Conservation (phyloP, 148 eudicot genomes). For the Nepenthes mirabilis region DNA sequence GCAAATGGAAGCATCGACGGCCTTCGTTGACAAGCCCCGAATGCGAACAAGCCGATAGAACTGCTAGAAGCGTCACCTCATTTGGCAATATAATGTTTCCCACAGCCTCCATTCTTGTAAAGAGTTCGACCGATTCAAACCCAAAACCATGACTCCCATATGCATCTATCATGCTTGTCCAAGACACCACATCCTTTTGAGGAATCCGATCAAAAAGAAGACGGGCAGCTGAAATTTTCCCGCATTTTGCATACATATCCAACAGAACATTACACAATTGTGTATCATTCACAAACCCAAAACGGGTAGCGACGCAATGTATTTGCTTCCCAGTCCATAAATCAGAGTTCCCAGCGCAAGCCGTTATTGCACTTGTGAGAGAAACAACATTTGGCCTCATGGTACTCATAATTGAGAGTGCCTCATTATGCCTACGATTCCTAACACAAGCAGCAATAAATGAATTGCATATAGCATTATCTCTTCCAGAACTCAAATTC, state of each 20-base stretch:
- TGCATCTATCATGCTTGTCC: constrained; percentile 35
- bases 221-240: constrained; percentile 14
- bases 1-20: constrained; percentile 12
- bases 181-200: constrained; percentile 23
- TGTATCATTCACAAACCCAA: constrained; percentile 7
- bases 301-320: constrained; percentile 24
- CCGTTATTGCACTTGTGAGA: constrained; percentile 24
- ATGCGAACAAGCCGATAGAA: constrained; percentile 33
- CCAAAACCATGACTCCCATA: constrained; percentile 29
- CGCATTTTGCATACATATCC: constrained; percentile 31
- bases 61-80: constrained; percentile 22
- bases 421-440: constrained; percentile 18
- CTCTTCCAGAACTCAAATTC: constrained; percentile 7
- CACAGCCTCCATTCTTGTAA: constrained; percentile 16
- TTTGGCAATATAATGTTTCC: constrained; percentile 14
- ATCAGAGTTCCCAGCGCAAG: constrained; percentile 26
- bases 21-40: constrained; percentile 23
- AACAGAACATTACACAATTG: constrained; percentile 20
- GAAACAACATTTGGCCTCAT: constrained; percentile 24
- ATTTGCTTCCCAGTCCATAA: constrained; percentile 31
- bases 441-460: constrained; percentile 23
- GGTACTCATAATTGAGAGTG: constrained; percentile 19
- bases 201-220: constrained; percentile 16
- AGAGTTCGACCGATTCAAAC: constrained; percentile 15
- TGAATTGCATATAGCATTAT: constrained; percentile 21